Evolutionary conservation across 208 protist genomes (phyloP).

Genomic region (Angomonas deanei): DNA sequence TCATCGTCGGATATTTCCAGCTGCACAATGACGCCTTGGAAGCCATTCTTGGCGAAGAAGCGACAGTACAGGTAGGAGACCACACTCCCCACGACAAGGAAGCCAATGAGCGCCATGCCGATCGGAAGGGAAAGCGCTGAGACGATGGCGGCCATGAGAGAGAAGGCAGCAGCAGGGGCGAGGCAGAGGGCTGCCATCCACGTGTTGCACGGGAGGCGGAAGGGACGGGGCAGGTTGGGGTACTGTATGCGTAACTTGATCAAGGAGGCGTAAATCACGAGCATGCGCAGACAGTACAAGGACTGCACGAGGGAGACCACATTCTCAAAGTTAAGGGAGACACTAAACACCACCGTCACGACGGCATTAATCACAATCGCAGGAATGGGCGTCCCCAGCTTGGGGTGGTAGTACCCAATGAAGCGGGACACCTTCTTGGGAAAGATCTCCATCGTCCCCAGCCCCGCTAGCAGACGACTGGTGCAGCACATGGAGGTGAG

Average conservation of each 20-base stretch:
- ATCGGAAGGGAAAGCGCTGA: conserved; percentile 65
- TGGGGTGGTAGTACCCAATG: conserved; percentile 80
- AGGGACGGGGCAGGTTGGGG: conserved; percentile 72
- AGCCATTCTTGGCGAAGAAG: conserved; percentile 60
- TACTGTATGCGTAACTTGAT: conserved; percentile 72
- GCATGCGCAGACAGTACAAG: conserved; percentile 74
- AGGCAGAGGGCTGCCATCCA: conserved; percentile 49
- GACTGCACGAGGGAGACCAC: conserved; percentile 78
- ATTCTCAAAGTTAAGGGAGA: conserved; percentile 59
- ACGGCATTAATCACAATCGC: conserved; percentile 67
- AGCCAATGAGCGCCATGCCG: conserved; percentile 45
- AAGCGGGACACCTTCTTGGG: conserved; percentile 66
- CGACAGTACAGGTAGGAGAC: conserved; percentile 75
- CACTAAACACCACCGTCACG: conserved; percentile 57
- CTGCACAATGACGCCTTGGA: conserved; percentile 78
- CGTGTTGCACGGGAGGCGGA: conserved; percentile 61
- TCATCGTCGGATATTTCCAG: conserved; percentile 47
- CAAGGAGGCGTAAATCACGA: conserved; percentile 66
- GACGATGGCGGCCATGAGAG: conserved; percentile 48
- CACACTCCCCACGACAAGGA: conserved; percentile 39
- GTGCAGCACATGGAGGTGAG: conserved; percentile 83
- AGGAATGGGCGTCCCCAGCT: conserved; percentile 70
- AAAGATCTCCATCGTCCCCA: conserved; percentile 86
- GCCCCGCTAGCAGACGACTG: conserved; percentile 70
- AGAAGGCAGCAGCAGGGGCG: conserved; percentile 53